phyloP scores from a whole-genome alignment of 257 asterid genomes.

The Paraleonurus japonicus region DNA sequence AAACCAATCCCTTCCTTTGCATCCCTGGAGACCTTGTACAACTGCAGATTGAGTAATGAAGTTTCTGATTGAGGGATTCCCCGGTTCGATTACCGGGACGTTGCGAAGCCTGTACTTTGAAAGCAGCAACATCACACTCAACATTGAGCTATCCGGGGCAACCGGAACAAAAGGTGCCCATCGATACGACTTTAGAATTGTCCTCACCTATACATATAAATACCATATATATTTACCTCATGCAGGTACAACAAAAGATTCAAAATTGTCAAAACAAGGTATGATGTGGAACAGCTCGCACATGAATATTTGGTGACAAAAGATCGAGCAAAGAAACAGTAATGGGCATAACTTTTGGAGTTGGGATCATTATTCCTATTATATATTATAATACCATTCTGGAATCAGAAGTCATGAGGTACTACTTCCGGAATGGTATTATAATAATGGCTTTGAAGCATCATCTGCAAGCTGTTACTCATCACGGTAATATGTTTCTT shows the following conservation, averaged over 20 bases:
- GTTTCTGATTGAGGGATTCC: conserved; percentile 54
- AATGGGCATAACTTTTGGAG: too few species aligned
- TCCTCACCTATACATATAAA: conserved; percentile 48
- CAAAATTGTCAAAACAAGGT: neutral
- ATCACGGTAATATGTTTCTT: neutral
- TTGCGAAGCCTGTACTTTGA: conserved; percentile 88
- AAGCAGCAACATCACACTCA: conserved; percentile 65
- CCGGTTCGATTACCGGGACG: conserved; percentile 76
- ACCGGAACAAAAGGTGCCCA: conserved; percentile 90
- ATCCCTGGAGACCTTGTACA: conserved; percentile 65
- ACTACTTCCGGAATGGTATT: too few species aligned
- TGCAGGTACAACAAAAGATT: neutral
- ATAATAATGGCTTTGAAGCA: too few species aligned
- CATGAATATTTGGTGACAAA: too few species aligned
- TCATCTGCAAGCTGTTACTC: too few species aligned
- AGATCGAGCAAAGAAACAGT: too few species aligned
- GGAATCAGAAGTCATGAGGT: too few species aligned
- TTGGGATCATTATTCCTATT: too few species aligned
- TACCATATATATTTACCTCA: too few species aligned
- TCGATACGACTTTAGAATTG: conserved; percentile 71
- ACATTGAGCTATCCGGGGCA: conserved; percentile 51
- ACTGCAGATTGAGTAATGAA: conserved; percentile 94
- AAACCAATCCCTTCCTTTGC: conserved; percentile 87
- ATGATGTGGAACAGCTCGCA: too few species aligned
- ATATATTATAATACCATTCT: too few species aligned